Base-by-base conservation (phyloP, 2,329 filamentous ascomycete genomes). In the Monosporascus sp. region DNA sequence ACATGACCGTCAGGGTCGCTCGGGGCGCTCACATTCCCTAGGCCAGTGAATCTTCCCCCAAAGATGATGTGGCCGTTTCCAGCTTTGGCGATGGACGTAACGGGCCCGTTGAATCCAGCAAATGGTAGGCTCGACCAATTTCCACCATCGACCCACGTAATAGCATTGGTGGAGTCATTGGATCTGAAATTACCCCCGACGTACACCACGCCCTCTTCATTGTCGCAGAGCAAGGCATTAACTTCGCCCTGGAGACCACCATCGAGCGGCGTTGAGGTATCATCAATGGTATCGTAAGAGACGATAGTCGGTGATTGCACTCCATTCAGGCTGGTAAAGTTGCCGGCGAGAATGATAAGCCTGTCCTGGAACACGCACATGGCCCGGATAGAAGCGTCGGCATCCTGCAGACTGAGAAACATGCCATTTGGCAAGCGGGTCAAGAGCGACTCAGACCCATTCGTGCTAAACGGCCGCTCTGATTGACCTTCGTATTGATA, bases 101-200 rank as follows among this genome's bases (percentile, higher is more conserved):
- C 91, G 2, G 90, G 90, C 26, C 92, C 92, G 71, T 97, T 97
- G 73, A 99, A 96, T 22, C 95, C 95, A 41, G 86, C 85, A 74
- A 99, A 99, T 2, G 93, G 88, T 53, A 99, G 74, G 64, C 90
- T 88, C 20, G 81, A 81, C 87, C 89, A 97, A 48, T 82, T 84
- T 31, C 83, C 74, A 9, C 76, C 80, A 26, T 77, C 77, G 24
- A 80, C 77, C 91, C 91, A 97, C 14, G 88, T 82, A 61, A 97
- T 87, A 6, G 93, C 95, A 69, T 99, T 97, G 26, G 87, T 90
- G 7, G 91, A 94, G 66, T 94, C 90, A 38, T 76, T 80, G 43
- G 85, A 86, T 52, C 81, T 85, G 68, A 99, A 97, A 56, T 84
- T 87, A 27, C 94, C 94, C 54, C 94, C 95, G 45, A 97, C 85